Evolutionary conservation across 345 rosid genomes (phyloP).

Genomic region (Stellera chamaejasme): DNA sequence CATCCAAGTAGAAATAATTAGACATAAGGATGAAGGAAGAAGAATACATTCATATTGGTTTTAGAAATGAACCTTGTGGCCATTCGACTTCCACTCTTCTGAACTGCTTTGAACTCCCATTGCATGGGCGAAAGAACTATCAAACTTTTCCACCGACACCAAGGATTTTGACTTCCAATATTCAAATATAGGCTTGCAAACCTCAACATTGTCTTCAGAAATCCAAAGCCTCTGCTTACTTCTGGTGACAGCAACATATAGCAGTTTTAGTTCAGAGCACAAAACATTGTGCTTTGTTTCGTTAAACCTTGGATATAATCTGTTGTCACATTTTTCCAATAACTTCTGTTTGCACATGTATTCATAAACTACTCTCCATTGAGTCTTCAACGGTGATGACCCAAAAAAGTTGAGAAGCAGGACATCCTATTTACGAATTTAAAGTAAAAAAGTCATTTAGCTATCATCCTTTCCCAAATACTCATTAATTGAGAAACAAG

Average conservation of each 20-base stretch:
- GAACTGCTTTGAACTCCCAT: constrained; percentile 38
- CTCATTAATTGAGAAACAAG: no score
- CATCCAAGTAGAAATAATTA: background rate
- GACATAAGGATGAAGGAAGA: no score
- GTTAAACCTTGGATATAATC: constrained; percentile 23
- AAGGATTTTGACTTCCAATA: constrained; percentile 28
- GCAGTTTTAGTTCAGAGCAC: constrained; percentile 42
- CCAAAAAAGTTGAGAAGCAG: constrained; percentile 46
- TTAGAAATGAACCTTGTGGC: constrained; percentile 25
- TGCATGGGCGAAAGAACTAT: constrained; percentile 26
- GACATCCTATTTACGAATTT: constrained; percentile 28
- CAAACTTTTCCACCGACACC: constrained; percentile 26
- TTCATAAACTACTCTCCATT: constrained; percentile 41
- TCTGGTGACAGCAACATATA: constrained; percentile 48
- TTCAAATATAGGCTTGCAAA: constrained; percentile 28
- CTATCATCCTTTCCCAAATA: no score
- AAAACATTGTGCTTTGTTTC: constrained; percentile 28
- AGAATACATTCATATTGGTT: background rate
- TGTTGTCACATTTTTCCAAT: constrained; percentile 11
- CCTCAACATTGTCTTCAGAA: constrained; percentile 31
- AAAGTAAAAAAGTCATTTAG: background rate
- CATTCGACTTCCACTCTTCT: constrained; percentile 41
- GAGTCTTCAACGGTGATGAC: constrained; percentile 30
- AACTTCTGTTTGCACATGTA: constrained; percentile 28
- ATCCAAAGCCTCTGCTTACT: constrained; percentile 51